phyloP scores from a whole-genome alignment of 306 rosid genomes.

The Dryas octopetala region DNA sequence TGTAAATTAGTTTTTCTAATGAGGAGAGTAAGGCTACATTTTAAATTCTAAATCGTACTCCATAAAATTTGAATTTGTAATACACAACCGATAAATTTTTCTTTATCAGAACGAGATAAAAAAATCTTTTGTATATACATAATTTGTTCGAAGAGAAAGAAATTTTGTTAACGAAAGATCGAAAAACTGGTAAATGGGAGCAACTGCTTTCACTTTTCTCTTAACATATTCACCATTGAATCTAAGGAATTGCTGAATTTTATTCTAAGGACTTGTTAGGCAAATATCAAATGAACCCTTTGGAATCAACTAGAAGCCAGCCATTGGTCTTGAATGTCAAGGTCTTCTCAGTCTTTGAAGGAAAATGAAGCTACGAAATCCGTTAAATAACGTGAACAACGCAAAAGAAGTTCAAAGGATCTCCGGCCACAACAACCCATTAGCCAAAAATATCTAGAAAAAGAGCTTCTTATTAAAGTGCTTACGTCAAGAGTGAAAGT shows the following conservation, averaged over 20 bases:
- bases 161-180: too few relatives aligned
- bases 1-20: too few relatives aligned
- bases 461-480: not conserved
- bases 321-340: not conserved
- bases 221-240: too few relatives aligned
- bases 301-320: not conserved
- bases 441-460: not conserved
- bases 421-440: not conserved
- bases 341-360: not conserved
- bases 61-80: too few relatives aligned
- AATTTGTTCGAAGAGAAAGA: too few relatives aligned
- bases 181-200: too few relatives aligned
- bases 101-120: too few relatives aligned
- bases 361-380: not conserved
- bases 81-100: too few relatives aligned
- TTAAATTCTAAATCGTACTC: too few relatives aligned
- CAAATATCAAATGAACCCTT: not conserved
- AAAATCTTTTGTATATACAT: too few relatives aligned
- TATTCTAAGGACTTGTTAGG: not conserved
- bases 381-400: not conserved
- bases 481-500: not conserved
- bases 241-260: not conserved
- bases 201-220: too few relatives aligned
- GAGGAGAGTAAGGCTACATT: too few relatives aligned
- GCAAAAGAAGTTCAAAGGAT: not conserved